Conservation (phyloP, 345 rosid genomes). For the Trapa bicornis region DNA sequence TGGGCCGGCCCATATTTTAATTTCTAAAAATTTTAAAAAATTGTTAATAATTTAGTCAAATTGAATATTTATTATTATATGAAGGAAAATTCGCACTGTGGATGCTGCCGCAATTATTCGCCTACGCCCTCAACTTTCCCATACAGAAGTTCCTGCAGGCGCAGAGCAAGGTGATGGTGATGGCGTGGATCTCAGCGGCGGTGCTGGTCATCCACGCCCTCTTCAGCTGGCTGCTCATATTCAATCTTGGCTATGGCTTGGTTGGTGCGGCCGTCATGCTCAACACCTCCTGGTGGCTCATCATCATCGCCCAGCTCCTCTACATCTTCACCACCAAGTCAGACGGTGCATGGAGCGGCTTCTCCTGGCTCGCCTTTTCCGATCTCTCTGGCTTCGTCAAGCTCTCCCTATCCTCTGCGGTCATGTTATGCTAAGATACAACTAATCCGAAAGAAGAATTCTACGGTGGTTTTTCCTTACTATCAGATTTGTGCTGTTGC, state of each 20-base stretch:
- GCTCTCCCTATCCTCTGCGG: conserved; percentile 85
- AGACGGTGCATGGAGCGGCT: conserved; percentile 87
- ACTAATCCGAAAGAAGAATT: neutral
- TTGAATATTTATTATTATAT: neutral
- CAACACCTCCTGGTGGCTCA: conserved; percentile 82
- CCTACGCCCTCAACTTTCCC: conserved; percentile 76
- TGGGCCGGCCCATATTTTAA: neutral
- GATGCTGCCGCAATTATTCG: conserved; percentile 82
- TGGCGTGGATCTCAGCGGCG: conserved; percentile 60
- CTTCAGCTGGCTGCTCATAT: conserved; percentile 71
- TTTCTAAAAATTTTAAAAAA: too few species aligned
- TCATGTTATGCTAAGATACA: conserved; percentile 54
- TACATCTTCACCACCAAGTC: conserved; percentile 51
- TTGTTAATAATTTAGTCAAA: too few species aligned
- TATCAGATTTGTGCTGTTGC: conserved; percentile 4
- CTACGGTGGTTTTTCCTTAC: neutral
- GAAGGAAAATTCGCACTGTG: conserved; percentile 62
- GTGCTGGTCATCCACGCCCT: conserved; percentile 49
- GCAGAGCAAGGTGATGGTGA: conserved; percentile 74
- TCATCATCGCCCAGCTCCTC: conserved; percentile 38
- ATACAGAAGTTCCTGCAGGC: conserved; percentile 81
- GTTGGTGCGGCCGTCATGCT: conserved; percentile 72
- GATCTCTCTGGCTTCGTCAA: conserved; percentile 64
- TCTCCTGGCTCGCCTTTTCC: conserved; percentile 65
- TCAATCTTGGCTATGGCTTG: conserved; percentile 66